These are phyloP conservation scores for Acidomyces sp. DNA, from an alignment of 495 filamentous ascomycete genomes.

Conservation along the genomic window DNA sequence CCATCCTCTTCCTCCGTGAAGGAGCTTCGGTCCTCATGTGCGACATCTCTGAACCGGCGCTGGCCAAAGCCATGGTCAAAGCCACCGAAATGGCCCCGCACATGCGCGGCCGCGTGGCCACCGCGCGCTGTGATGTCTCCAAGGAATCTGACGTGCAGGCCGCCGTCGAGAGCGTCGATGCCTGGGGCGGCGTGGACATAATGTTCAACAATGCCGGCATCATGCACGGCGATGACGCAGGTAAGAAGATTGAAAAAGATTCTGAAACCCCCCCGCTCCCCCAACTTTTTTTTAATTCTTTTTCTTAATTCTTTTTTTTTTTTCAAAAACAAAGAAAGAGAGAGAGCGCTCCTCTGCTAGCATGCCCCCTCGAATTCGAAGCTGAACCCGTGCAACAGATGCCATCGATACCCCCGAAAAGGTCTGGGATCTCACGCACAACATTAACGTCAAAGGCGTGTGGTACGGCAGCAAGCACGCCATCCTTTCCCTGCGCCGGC, in stretches of 20 bases:
- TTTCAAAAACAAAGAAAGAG: no score
- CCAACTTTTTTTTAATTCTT: no score
- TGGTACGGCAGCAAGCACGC: conserved; percentile 96
- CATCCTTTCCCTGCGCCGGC: conserved; percentile 63
- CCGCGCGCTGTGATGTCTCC: conserved; percentile 47
- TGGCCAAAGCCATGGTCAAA: conserved; percentile 56
- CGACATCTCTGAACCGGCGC: conserved; percentile 62
- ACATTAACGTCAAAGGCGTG: conserved; percentile 96
- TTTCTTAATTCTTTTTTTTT: no score
- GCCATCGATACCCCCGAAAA: conserved; percentile 71
- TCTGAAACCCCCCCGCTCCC: no score
- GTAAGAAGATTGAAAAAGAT: no score
- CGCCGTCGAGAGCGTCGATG: conserved; percentile 56
- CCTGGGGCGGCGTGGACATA: conserved; percentile 85
- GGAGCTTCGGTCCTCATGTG: conserved; percentile 77
- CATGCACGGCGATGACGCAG: conserved; percentile 77
- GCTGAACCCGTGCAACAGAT: conserved; percentile 32
- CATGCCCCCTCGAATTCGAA: no score
- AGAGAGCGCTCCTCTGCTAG: no score
- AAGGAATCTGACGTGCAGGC: conserved; percentile 64
- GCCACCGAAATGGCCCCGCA: conserved; percentile 57
- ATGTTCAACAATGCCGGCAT: conserved; percentile 99
- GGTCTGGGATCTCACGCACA: conserved; percentile 90
- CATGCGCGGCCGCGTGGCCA: conserved; percentile 45
- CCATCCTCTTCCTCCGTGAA: conserved; percentile 81